Evolutionary conservation across 768 basidiomycete species (phyloP).

Genomic region (Rhizopogon rudus): DNA sequence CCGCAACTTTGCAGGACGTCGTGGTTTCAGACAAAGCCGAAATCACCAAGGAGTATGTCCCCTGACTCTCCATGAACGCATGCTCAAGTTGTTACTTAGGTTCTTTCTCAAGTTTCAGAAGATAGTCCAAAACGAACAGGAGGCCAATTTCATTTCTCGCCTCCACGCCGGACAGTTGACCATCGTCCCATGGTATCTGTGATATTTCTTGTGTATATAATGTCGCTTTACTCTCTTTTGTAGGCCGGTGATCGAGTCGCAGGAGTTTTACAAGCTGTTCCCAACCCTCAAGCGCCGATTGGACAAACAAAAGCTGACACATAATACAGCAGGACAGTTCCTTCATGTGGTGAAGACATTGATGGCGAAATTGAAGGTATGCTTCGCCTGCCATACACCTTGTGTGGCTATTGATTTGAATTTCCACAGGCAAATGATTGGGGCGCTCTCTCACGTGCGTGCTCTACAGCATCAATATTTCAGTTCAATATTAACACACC

Average conservation of each 20-base stretch:
- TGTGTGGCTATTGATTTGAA: background rate
- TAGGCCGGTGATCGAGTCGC: constrained; percentile 56
- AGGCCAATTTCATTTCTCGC: constrained; percentile 55
- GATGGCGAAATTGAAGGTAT: constrained; percentile 65
- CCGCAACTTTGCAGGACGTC: constrained; percentile 41
- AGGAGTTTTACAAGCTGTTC: constrained; percentile 56
- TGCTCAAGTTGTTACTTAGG: constrained; percentile 23
- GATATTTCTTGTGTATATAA: background rate
- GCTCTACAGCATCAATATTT: too few species aligned
- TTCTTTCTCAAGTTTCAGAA: constrained; percentile 54
- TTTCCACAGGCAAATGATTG: constrained; percentile 52
- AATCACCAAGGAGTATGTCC: constrained; percentile 50
- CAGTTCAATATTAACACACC: background rate
- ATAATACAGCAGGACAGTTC: constrained; percentile 49
- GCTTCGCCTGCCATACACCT: background rate
- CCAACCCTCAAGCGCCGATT: constrained; percentile 39
- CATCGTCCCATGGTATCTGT: constrained; percentile 51
- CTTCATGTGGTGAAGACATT: constrained; percentile 53
- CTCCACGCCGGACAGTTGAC: constrained; percentile 50
- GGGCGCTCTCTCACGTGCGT: constrained; percentile 58
- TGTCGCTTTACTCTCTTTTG: background rate
- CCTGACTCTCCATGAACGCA: background rate
- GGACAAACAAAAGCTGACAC: constrained; percentile 44
- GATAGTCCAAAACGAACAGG: constrained; percentile 61
- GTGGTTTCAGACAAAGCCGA: constrained; percentile 56